These are phyloP conservation scores for Phytopythium delawarense DNA, from an alignment of 352 stramenopile species.

Conservation along the genomic window DNA sequence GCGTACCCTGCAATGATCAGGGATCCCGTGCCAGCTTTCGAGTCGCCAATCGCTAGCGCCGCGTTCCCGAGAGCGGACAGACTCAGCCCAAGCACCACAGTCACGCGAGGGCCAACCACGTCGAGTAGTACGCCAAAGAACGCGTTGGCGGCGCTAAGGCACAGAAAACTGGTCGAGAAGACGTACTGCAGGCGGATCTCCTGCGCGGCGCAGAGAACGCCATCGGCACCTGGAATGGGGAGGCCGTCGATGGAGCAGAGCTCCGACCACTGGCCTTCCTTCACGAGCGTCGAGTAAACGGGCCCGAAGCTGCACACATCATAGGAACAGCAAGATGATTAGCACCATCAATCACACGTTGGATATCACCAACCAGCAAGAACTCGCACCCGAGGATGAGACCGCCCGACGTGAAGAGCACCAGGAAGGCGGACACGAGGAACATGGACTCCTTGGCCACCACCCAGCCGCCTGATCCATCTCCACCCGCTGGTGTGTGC, in stretches of 20 bases:
- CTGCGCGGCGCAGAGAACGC: constrained; percentile 44
- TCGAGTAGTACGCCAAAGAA: constrained; percentile 77
- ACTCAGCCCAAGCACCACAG: constrained; percentile 45
- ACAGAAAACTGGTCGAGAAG: constrained; percentile 76
- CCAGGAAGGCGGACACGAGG: constrained; percentile 45
- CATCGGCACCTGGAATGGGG: not conserved
- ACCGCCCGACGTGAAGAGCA: constrained; percentile 59
- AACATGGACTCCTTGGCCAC: constrained; percentile 69
- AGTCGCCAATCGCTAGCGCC: constrained; percentile 52
- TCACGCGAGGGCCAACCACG: constrained; percentile 51
- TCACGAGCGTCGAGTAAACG: constrained; percentile 63
- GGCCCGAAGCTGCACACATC: constrained; percentile 47
- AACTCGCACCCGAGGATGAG: constrained; percentile 51
- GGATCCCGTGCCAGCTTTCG: constrained; percentile 30
- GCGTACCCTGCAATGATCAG: constrained; percentile 72
- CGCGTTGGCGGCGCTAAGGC: constrained; percentile 73
- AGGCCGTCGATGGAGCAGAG: constrained; percentile 25
- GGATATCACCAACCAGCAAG: not conserved
- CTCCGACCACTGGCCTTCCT: constrained; percentile 66
- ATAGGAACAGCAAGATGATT: not conserved
- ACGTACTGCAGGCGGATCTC: constrained; percentile 75
- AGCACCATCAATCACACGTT: not conserved
- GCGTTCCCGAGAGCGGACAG: constrained; percentile 56
- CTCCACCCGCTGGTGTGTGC: not conserved
- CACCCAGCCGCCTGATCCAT: constrained; percentile 6